Evolutionary conservation across 805 yeast species (phyloP).

Genomic region (Saccharomycopsis fodiens): DNA sequence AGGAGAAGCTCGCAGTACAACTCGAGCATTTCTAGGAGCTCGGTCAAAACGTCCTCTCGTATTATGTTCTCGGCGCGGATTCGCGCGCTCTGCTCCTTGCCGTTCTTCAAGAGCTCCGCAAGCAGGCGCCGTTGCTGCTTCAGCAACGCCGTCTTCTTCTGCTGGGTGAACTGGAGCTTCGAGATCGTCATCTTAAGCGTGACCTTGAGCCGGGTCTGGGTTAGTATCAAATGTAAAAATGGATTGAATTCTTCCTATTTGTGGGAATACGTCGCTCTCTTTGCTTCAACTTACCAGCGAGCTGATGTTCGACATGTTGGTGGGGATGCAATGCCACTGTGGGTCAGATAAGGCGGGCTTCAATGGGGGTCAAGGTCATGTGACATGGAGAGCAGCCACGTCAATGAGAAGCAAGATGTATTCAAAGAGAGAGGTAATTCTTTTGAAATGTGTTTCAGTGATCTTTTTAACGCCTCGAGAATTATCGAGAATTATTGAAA

Average conservation of each 20-base stretch:
- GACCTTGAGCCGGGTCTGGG: conserved; percentile 27
- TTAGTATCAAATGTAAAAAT: background rate
- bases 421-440: no score
- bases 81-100: conserved; percentile 75
- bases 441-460: no score
- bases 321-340: no score
- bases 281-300: background rate
- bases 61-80: conserved; percentile 80
- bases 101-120: conserved; percentile 62
- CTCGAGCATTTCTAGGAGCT: conserved; percentile 71
- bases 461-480: no score
- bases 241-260: no score
- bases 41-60: conserved; percentile 73
- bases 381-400: no score
- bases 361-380: no score
- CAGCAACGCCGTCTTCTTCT: conserved; percentile 65
- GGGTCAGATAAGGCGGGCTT: no score
- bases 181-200: conserved; percentile 58
- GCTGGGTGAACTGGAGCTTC: conserved; percentile 62
- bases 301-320: background rate
- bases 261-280: no score
- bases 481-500: no score
- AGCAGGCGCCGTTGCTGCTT: conserved; percentile 64
- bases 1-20: conserved; percentile 72
- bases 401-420: no score